Evolutionary conservation across 129 eudicot genomes (phyloP).

Genomic region (Daucus carota): DH1_v3.0 NC_030385.2:11231001-11231500

Average conservation of each 20-base stretch:
- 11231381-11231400: too few species aligned
- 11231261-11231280: not conserved
- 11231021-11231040: slow-evolving; percentile 88
- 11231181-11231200: not conserved
- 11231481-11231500: too few species aligned
- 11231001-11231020: slow-evolving; percentile 49
- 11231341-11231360: too few species aligned
- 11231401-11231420: too few species aligned
- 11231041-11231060: slow-evolving; percentile 98
- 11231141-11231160: not conserved
- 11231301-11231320: not conserved
- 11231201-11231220: not conserved
- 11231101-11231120: slow-evolving; percentile 34
- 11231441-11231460: too few species aligned
- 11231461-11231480: too few species aligned
- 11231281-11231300: not conserved
- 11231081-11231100: slow-evolving; percentile 68
- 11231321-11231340: too few species aligned
- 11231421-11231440: too few species aligned
- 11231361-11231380: too few species aligned
- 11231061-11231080: slow-evolving; percentile 94
- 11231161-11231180: not conserved
- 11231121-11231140: not conserved
- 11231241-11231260: not conserved
- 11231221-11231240: not conserved